phyloP scores from a whole-genome alignment of 1,139 yeast genomes.

The Blastobotrys serpentis region DNA sequence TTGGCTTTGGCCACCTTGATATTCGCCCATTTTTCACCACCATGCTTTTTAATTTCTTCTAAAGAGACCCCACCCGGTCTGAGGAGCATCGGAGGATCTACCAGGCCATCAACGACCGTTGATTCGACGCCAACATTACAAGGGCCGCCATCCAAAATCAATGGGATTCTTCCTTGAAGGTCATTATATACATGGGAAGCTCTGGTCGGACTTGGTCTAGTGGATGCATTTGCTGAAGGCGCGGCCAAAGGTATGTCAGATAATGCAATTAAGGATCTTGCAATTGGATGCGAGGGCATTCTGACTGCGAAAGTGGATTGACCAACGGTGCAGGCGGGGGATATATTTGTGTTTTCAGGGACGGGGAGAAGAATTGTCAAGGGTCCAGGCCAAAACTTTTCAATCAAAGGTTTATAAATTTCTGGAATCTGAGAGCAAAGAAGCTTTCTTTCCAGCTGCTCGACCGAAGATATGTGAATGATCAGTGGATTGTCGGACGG shows the following conservation, averaged over 20 bases:
- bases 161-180: slow-evolving; percentile 74
- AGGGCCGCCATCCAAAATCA: slow-evolving; percentile 85
- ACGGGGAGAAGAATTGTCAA: slow-evolving; percentile 81
- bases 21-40: slow-evolving; percentile 66
- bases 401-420: slow-evolving; percentile 60
- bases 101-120: slow-evolving; percentile 89
- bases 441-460: slow-evolving; percentile 59
- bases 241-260: slow-evolving; percentile 93
- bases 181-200: slow-evolving; percentile 86
- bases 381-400: slow-evolving; percentile 94
- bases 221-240: slow-evolving; percentile 95
- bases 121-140: slow-evolving; percentile 92
- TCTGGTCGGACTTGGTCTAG: slow-evolving; percentile 87
- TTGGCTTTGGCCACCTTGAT: slow-evolving; percentile 64
- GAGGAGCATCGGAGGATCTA: slow-evolving; percentile 77
- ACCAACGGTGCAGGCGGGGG: slow-evolving; percentile 75
- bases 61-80: slow-evolving; percentile 92
- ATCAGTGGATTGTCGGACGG: slow-evolving; percentile 95
- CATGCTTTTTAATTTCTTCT: slow-evolving; percentile 63
- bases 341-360: slow-evolving; percentile 50
- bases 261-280: slow-evolving; percentile 84
- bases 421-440: slow-evolving; percentile 57
- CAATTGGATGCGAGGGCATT: slow-evolving; percentile 82
- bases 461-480: slow-evolving; percentile 77
- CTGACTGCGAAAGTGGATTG: slow-evolving; percentile 91